Evolutionary conservation across 2,329 filamentous ascomycete genomes (phyloP), one percentile per base, ranked within the genome.

Genomic region (Ophiostoma australiae): DNA sequence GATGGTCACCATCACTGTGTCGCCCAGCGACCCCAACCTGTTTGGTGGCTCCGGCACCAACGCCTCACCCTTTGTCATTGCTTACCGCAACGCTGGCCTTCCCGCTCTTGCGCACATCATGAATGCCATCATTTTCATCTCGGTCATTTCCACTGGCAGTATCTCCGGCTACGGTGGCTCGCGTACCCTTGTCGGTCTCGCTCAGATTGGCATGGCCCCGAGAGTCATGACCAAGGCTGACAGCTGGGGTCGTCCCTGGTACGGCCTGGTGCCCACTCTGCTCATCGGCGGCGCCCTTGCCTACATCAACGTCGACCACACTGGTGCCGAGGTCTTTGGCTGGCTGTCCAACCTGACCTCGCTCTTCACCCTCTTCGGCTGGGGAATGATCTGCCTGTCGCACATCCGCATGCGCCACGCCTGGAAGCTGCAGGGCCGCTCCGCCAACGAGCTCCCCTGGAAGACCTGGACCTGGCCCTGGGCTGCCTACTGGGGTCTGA

Each of bases 51-150:
- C 80, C 35, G 80, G 83, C 70, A 76, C 79, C 39, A 77, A 78
- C 33, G 81, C 82, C 23, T 87, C 85, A 7, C 86, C 86, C 3
- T 89, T 89, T 74, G 86, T 88, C 37, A 82, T 88, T 61, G 85
- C 85, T 10, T 84, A 84, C 35, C 80, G 84, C 70, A 82, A 85
- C 72, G 86, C 86, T 0, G 82, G 82, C 33, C 80, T 87, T 1
- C 75, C 77, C 0, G 83, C 83, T 2, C 84, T 86, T 20, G 82
- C 86, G 70, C 81, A 81, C 44, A 83, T 88, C 73, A 86, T 88
- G 82, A 88, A 88, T 76, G 80, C 84, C 48, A 82, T 87, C 11
- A 87, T 88, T 74, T 77, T 87, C 8, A 80, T 88, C 2, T 85
- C 86, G 0, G 86, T 88, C 68, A 11, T 70, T 52, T 31, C 71